Evolutionary conservation across 345 rosid genomes (phyloP).

Genomic region (Kandelia obovata): DNA sequence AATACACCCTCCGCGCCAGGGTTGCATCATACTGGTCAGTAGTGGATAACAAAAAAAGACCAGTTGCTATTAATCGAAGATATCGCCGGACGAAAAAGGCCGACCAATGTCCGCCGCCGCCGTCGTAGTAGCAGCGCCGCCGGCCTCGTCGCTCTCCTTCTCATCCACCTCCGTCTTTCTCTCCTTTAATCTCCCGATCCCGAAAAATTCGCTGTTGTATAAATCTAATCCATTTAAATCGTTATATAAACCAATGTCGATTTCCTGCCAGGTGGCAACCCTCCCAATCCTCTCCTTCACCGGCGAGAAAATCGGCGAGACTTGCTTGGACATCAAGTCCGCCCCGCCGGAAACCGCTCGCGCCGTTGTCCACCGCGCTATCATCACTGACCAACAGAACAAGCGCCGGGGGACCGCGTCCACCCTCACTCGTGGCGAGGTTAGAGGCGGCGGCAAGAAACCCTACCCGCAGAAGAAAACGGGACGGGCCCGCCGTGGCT

Average conservation of each 20-base stretch:
- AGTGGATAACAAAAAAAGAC: background rate
- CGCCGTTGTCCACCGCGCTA: conserved; percentile 80
- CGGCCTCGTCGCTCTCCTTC: conserved; percentile 49
- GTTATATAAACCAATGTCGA: conserved; percentile 29
- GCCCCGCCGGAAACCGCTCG: conserved; percentile 85
- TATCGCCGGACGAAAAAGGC: background rate
- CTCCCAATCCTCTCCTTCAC: conserved; percentile 69
- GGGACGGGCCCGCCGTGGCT: conserved; percentile 79
- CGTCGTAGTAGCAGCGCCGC: background rate
- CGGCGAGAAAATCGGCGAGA: conserved; percentile 82
- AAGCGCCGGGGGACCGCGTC: conserved; percentile 94
- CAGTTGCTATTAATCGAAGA: background rate
- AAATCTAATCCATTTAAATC: conserved; percentile 20
- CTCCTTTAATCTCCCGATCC: conserved; percentile 17
- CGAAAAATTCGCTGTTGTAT: conserved; percentile 17
- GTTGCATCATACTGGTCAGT: background rate
- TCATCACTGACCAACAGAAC: conserved; percentile 76
- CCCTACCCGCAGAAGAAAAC: conserved; percentile 89
- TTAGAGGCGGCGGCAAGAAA: conserved; percentile 85
- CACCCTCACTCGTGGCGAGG: conserved; percentile 82
- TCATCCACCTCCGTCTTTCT: conserved; percentile 38
- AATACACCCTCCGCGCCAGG: background rate
- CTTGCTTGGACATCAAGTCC: conserved; percentile 67
- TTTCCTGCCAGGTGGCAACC: conserved; percentile 56
- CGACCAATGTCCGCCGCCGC: conserved; percentile 48